A percentile compares a stretch with the other conserved stretches of the same genome.
These are phyloP conservation scores for Bryoglossum gracile DNA, from an alignment of 495 filamentous ascomycete species.

Conservation along the genomic window DNA sequence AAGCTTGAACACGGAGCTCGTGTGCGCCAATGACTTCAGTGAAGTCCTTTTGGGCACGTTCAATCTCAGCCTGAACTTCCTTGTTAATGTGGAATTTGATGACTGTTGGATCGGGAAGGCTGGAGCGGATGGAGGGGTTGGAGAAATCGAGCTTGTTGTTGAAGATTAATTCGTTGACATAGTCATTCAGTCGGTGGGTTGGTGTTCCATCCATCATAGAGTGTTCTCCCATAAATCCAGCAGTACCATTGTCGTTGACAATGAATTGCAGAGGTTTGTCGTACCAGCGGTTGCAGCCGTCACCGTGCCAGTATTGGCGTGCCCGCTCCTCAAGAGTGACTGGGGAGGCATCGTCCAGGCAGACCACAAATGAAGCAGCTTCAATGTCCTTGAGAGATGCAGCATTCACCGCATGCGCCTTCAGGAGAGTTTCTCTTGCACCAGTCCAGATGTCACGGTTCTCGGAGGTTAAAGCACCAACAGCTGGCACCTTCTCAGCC, in stretches of 20 bases:
- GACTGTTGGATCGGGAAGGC: conserved; percentile 70
- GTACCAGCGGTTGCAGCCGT: conserved; percentile 93
- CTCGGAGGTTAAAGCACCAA: conserved; percentile 82
- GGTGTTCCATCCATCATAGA: conserved; percentile 99
- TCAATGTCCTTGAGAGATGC: conserved; percentile 73
- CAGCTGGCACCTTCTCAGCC: conserved; percentile 56
- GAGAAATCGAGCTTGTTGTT: conserved; percentile 85
- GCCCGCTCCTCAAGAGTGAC: conserved; percentile 94
- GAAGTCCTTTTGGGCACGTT: conserved; percentile 69
- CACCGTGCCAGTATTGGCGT: conserved; percentile 96
- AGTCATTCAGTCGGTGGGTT: conserved; percentile 93
- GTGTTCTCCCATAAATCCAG: conserved; percentile 98
- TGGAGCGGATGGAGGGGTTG: conserved; percentile 64
- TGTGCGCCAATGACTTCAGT: conserved; percentile 71
- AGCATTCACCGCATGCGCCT: conserved; percentile 68
- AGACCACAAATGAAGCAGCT: conserved; percentile 85
- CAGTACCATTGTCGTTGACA: conserved; percentile 94
- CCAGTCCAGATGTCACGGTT: conserved; percentile 93
- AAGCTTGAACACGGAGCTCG: conserved; percentile 88
- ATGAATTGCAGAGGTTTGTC: conserved; percentile 99
- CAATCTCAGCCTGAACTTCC: conserved; percentile 65
- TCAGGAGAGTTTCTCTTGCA: conserved; percentile 68
- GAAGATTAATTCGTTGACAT: conserved; percentile 81
- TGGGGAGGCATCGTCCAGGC: conserved; percentile 87
- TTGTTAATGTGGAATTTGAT: conserved; percentile 72